Conservation (phyloP, 768 basidiomycete genomes). For the Auricularia sp. region DNA sequence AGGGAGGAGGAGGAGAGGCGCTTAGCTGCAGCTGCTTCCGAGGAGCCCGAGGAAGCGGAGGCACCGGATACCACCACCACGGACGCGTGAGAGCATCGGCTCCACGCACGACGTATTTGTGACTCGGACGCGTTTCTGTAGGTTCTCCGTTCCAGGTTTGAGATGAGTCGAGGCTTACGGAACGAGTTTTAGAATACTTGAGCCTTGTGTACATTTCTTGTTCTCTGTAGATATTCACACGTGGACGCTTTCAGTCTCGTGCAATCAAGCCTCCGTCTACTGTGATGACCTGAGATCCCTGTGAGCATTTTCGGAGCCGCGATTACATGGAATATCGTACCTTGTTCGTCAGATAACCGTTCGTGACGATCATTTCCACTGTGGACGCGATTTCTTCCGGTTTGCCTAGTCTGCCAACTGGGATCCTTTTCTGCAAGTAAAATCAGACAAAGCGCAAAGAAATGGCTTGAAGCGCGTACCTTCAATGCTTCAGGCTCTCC, state of each 20-base stretch:
- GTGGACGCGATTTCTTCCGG: constrained; percentile 43
- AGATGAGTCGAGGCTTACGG: no score
- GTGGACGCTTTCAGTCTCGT: neutral
- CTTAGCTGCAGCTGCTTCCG: no score
- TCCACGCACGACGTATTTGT: no score
- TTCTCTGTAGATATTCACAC: neutral
- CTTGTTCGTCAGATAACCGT: constrained; percentile 51
- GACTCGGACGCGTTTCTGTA: no score
- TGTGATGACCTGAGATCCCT: neutral
- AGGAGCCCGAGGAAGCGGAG: no score
- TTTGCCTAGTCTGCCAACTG: constrained; percentile 40
- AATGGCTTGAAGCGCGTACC: constrained; percentile 14
- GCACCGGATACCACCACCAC: no score
- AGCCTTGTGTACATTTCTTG: neutral
- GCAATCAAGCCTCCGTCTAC: neutral
- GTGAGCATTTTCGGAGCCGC: no score
- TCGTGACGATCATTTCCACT: constrained; percentile 40
- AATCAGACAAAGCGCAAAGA: neutral
- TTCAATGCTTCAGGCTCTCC: constrained; percentile 20
- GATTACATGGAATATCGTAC: constrained; percentile 17
- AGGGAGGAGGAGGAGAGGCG: no score
- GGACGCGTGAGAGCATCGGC: no score
- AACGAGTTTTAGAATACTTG: no score
- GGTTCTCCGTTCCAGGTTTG: no score
- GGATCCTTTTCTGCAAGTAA: constrained; percentile 31